These are phyloP conservation scores for Hypoxylon sp. DNA, from an alignment of 2,329 filamentous ascomycete genomes.

Conservation along the genomic window DNA sequence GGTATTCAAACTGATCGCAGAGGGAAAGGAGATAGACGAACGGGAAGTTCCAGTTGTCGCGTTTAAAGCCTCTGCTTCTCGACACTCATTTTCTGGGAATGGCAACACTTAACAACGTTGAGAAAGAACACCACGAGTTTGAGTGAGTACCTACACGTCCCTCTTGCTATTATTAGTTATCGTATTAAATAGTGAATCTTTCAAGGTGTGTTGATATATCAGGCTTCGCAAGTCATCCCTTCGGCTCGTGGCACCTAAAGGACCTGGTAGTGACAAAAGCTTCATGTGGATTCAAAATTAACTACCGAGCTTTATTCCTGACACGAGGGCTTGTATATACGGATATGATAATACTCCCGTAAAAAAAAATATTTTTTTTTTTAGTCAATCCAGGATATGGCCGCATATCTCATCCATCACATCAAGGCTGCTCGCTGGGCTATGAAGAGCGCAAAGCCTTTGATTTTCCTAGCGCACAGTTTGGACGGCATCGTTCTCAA, in stretches of 20 bases:
- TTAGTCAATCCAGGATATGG: constrained; percentile 43
- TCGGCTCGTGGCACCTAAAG: constrained; percentile 44
- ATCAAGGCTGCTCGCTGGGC: constrained; percentile 38
- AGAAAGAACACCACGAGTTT: constrained; percentile 26
- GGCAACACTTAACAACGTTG: constrained; percentile 40
- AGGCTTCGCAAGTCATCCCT: constrained; percentile 43
- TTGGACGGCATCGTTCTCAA: constrained; percentile 47
- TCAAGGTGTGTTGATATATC: constrained; percentile 44
- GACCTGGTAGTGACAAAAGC: constrained; percentile 24
- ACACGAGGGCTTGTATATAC: constrained; percentile 39
- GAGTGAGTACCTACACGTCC: constrained; percentile 32
- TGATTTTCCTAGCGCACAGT: constrained; percentile 47
- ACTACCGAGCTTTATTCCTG: constrained; percentile 37
- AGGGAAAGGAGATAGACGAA: constrained; percentile 1
- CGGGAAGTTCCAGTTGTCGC: constrained; percentile 8
- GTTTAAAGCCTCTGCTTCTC: constrained; percentile 26
- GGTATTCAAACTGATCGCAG: constrained; percentile 15
- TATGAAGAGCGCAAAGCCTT: constrained; percentile 32
- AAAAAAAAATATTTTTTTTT: constrained; percentile 42
- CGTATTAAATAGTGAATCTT: not conserved
- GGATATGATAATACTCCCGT: constrained; percentile 45
- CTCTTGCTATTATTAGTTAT: not conserved
- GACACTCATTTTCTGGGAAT: constrained; percentile 44
- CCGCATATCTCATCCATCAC: constrained; percentile 30
- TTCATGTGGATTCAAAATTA: constrained; percentile 49